Base-by-base conservation (phyloP, 495 filamentous ascomycete genomes). In the Podospora tetraspora region DNA sequence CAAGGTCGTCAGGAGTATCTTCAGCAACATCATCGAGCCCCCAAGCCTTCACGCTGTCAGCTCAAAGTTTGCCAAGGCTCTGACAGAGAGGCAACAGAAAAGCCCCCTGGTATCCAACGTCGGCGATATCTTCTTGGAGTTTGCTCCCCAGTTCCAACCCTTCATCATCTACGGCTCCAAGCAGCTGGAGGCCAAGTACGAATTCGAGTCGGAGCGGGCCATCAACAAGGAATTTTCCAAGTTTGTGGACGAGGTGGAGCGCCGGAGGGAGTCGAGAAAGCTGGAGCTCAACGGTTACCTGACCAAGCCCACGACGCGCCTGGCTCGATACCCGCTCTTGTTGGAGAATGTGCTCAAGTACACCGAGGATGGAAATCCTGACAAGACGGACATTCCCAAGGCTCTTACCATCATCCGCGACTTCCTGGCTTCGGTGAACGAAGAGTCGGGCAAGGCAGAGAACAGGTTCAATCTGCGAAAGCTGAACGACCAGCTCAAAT, bases 131-230 rank as follows among this genome's bases (percentile, higher is more conserved):
- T 98, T 99, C 81, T 78, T 97, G 27, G 88, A 95, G 74, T 96
- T 89, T 73, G 95, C 95, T 29, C 93, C 93, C 22, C 88, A 89
- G 67, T 99, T 98, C 76, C 89, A 92, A 72, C 96, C 96, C 0
- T 99, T 99, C 76, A 97, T 99, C 78, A 89, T 90, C 71, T 99
- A 99, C 75, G 96, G 96, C 72, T 89, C 95, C 22, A 97, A 95
- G 70, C 96, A 99, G 74, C 83, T 99, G 8, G 96, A 96, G 77
- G 96, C 92, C 64, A 97, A 98, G 76, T 96, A 93, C 68, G 96
- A 98, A 74, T 99, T 98, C 77, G 96, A 99, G 77, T 94, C 94
- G 70, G 96, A 99, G 80, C 92, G 94, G 70, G 85, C 89, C 12
- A 87, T 89, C 61, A 99, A 99, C 71, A 88, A 90, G 7, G 86